These are phyloP conservation scores for Umbelopsis vinacea DNA, from an alignment of 192 early-diverging fungal species.

Conservation along the genomic window DNA sequence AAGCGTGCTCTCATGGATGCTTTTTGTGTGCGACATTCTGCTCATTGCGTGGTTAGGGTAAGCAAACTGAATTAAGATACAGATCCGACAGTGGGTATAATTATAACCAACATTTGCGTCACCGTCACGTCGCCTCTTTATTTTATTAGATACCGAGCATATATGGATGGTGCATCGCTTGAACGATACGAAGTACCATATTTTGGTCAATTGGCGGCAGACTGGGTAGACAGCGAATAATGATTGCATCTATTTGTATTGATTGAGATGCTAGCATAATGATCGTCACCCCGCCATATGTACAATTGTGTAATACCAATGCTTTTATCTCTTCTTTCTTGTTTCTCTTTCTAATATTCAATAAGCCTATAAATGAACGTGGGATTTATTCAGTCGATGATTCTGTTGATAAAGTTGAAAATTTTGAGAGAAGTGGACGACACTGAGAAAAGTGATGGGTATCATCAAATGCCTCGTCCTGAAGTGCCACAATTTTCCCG, in stretches of 20 bases:
- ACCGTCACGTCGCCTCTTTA: constrained; percentile 14
- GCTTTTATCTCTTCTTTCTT: background rate
- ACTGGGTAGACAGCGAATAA: constrained; percentile 76
- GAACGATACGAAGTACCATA: constrained; percentile 74
- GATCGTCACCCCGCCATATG: background rate
- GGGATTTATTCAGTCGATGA: no score
- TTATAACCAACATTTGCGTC: background rate
- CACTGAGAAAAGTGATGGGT: background rate
- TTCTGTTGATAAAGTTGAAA: no score
- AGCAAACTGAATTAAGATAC: background rate
- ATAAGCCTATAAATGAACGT: background rate
- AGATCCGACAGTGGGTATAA: background rate
- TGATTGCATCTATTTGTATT: background rate
- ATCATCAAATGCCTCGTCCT: constrained; percentile 3
- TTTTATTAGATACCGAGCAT: constrained; percentile 62
- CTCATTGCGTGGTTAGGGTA: constrained; percentile 51
- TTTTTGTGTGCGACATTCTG: constrained; percentile 47
- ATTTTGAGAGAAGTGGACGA: no score
- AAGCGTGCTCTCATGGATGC: constrained; percentile 46
- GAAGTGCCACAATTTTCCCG: background rate
- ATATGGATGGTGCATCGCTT: constrained; percentile 69
- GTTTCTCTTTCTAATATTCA: background rate
- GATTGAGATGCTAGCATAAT: background rate
- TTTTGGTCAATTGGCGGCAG: constrained; percentile 63
- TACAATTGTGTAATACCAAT: constrained; percentile 3